These are phyloP conservation scores for Neoconidiobolus thromboides DNA, from an alignment of 371 early-diverging fungal species.

Conservation along the genomic window DNA sequence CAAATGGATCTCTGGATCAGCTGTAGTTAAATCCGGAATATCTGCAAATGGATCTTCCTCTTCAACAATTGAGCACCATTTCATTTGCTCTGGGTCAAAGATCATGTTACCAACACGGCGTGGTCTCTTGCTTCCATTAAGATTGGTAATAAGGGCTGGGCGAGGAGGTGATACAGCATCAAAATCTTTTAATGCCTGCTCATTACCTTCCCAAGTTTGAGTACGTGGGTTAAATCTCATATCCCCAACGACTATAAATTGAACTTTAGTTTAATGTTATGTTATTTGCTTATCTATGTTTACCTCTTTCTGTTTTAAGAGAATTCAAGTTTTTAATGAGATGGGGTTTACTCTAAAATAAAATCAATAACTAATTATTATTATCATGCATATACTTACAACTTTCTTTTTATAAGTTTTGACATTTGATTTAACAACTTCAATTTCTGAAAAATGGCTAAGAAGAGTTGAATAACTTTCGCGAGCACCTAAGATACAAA, in stretches of 20 bases:
- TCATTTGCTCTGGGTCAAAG: slow-evolving; percentile 5
- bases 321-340: slow-evolving; percentile 7
- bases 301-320: slow-evolving; percentile 3
- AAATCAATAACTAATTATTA: neutral
- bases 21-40: slow-evolving; percentile 1
- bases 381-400: neutral
- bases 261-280: neutral
- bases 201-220: slow-evolving; percentile 4
- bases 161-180: slow-evolving; percentile 3
- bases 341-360: neutral
- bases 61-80: neutral
- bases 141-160: slow-evolving; percentile 7
- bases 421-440: neutral
- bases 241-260: neutral
- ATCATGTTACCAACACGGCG: slow-evolving; percentile 6
- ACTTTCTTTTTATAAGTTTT: neutral
- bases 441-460: slow-evolving; percentile 4
- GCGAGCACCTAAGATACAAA: neutral
- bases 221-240: slow-evolving; percentile 6
- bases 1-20: neutral
- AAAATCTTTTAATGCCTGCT: slow-evolving; percentile 3
- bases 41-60: slow-evolving; percentile 4
- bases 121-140: slow-evolving; percentile 4
- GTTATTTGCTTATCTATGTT: neutral
- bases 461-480: slow-evolving; percentile 4